phyloP scores from a whole-genome alignment of 2,329 filamentous ascomycete genomes.

The Aspergillus vadensis region DNA sequence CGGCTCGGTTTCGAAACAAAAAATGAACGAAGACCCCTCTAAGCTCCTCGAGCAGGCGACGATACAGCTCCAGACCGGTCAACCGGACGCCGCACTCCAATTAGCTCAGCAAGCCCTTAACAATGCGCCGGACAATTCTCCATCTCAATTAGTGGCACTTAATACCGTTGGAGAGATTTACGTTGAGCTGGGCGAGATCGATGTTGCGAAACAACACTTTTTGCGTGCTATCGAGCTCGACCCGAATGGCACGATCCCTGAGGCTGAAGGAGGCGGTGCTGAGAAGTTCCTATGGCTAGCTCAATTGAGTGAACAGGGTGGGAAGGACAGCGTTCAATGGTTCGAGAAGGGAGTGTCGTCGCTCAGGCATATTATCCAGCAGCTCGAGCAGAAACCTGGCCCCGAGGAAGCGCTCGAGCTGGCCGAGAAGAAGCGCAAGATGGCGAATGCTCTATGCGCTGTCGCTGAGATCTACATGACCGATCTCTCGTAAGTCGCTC shows the following conservation, averaged over 20 bases:
- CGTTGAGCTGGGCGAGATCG: slow-evolving; percentile 79
- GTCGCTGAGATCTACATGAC: slow-evolving; percentile 99
- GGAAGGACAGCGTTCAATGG: slow-evolving; percentile 61
- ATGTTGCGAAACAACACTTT: slow-evolving; percentile 73
- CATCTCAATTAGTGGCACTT: slow-evolving; percentile 58
- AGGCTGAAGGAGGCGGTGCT: slow-evolving; percentile 75
- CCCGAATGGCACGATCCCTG: slow-evolving; percentile 68
- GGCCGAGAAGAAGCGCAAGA: slow-evolving; percentile 75
- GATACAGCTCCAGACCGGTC: slow-evolving; percentile 59
- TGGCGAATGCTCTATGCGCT: slow-evolving; percentile 89
- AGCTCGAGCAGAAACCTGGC: slow-evolving; percentile 56
- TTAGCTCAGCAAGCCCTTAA: slow-evolving; percentile 57
- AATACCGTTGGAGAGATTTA: slow-evolving; percentile 79
- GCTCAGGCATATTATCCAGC: slow-evolving; percentile 70
- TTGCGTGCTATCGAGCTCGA: slow-evolving; percentile 73
- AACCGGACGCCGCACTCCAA: slow-evolving; percentile 59
- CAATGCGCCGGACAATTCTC: slow-evolving; percentile 35
- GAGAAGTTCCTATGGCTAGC: slow-evolving; percentile 96
- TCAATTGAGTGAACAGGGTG: slow-evolving; percentile 73
- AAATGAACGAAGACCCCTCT: slow-evolving; percentile 54
- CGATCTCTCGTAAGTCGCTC: slow-evolving; percentile 71
- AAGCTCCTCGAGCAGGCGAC: slow-evolving; percentile 60
- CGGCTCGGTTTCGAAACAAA: slow-evolving; percentile 43
- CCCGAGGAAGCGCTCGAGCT: slow-evolving; percentile 44
- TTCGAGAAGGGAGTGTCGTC: slow-evolving; percentile 68